phyloP scores from a whole-genome alignment of 1,284 basidiomycete species.

The Lignosus rhinocerotis region DNA sequence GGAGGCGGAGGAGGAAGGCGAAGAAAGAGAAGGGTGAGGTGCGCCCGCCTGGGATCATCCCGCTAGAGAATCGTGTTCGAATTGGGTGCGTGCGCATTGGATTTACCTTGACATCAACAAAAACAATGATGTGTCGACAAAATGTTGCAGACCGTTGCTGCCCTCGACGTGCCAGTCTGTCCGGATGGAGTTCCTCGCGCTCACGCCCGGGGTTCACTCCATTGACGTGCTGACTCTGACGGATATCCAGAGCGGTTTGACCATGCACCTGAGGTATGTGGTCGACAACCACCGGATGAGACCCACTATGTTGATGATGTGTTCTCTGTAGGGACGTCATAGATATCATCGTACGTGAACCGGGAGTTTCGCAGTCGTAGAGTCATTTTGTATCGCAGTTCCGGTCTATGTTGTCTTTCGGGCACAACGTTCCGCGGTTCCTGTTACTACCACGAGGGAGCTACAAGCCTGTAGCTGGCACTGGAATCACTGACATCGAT shows the following conservation, averaged over 20 bases:
- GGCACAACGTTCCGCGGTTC: too few relatives aligned
- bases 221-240: slow-evolving; percentile 74
- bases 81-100: slow-evolving; percentile 62
- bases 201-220: slow-evolving; percentile 78
- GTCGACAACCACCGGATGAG: neutral
- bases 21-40: slow-evolving; percentile 37
- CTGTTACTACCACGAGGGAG: too few relatives aligned
- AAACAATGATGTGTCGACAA: neutral
- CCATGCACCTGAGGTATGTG: slow-evolving; percentile 70
- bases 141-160: slow-evolving; percentile 60
- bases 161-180: slow-evolving; percentile 84
- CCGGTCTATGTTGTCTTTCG: too few relatives aligned
- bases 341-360: slow-evolving; percentile 67
- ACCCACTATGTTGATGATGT: neutral
- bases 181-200: slow-evolving; percentile 82
- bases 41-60: slow-evolving; percentile 63
- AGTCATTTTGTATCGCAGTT: too few relatives aligned
- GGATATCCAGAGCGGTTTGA: slow-evolving; percentile 71
- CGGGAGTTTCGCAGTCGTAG: neutral
- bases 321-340: slow-evolving; percentile 52
- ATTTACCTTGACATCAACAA: neutral
- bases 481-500: too few relatives aligned
- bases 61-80: slow-evolving; percentile 79
- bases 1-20: slow-evolving; percentile 45
- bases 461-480: too few relatives aligned